phyloP scores from a whole-genome alignment of 2,329 filamentous ascomycete genomes.

The Trichoderma cornu-damae region DNA sequence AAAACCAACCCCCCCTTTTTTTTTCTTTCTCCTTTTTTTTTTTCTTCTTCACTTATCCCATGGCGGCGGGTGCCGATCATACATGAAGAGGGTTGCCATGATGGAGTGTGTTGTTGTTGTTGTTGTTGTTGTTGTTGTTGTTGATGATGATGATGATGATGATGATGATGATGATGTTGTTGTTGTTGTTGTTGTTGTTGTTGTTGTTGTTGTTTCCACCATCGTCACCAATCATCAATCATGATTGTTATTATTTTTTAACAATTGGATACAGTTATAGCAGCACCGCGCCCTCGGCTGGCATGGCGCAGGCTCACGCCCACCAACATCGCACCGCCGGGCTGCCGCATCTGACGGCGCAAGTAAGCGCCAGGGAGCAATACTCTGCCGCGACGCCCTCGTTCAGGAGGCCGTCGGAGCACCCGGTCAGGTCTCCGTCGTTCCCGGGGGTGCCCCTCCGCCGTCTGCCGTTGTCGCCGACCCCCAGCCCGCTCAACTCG shows the following conservation, averaged over 20 bases:
- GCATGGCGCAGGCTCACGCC: constrained; percentile 54
- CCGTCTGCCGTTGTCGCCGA: constrained; percentile 50
- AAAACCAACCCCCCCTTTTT: no score
- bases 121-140: no score
- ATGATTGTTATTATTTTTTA: no score
- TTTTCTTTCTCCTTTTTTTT: no score
- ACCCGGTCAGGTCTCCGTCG: constrained; percentile 48
- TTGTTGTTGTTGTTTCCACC: no score
- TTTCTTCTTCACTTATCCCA: no score
- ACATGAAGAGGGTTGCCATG: not conserved
- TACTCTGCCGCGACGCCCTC: constrained; percentile 49
- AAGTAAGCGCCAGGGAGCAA: constrained; percentile 49
- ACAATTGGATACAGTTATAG: constrained; percentile 23
- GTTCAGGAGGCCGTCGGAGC: constrained; percentile 46
- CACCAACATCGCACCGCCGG: constrained; percentile 38
- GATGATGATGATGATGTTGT: no score
- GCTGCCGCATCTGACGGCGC: constrained; percentile 46
- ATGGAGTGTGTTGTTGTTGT: not conserved
- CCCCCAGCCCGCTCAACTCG: constrained; percentile 44
- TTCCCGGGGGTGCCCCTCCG: constrained; percentile 42
- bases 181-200: no score
- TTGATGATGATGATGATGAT: no score
- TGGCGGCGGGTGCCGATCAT: not conserved
- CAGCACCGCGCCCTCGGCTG: constrained; percentile 47
- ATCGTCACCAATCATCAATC: no score